Evolutionary conservation across 805 yeast species (phyloP).

Genomic region (Pichia californica): DNA sequence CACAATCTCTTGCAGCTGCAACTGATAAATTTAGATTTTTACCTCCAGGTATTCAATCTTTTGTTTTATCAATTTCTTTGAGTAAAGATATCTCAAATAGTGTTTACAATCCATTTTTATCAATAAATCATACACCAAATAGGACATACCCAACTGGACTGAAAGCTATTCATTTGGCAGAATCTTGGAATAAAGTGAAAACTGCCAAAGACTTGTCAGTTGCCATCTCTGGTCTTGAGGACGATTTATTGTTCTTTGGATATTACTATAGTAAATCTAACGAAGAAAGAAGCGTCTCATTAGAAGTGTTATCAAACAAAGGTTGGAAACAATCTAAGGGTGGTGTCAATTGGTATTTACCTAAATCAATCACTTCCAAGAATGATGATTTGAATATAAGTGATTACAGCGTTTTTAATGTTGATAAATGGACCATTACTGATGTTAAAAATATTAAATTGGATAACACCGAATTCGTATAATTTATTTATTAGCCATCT

Average conservation of each 20-base stretch:
- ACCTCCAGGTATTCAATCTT: conserved; percentile 31
- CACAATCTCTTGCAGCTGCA: conserved; percentile 2
- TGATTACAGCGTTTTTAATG: conserved; percentile 38
- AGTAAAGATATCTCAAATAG: conserved; percentile 18
- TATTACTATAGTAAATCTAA: conserved; percentile 38
- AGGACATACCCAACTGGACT: conserved; percentile 27
- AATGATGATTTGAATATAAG: conserved; percentile 37
- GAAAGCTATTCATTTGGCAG: conserved; percentile 28
- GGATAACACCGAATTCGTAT: conserved; percentile 19
- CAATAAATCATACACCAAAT: conserved; percentile 20
- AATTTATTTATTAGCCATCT: neutral
- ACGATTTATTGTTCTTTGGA: conserved; percentile 37
- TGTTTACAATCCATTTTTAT: conserved; percentile 12
- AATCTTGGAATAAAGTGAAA: conserved; percentile 28
- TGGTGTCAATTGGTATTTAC: conserved; percentile 29
- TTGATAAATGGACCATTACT: conserved; percentile 36
- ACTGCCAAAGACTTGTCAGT: conserved; percentile 19
- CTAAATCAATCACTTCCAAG: conserved; percentile 33
- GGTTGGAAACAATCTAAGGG: conserved; percentile 31
- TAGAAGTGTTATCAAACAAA: conserved; percentile 27
- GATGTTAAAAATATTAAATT: conserved; percentile 37
- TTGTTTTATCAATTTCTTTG: conserved; percentile 24
- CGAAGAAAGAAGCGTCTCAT: conserved; percentile 34
- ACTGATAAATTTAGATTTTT: conserved; percentile 22
- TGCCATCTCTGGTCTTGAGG: conserved; percentile 25